These are phyloP conservation scores for Lathyrus sativus DNA, from an alignment of 306 rosid species.

Conservation along the genomic window DNA sequence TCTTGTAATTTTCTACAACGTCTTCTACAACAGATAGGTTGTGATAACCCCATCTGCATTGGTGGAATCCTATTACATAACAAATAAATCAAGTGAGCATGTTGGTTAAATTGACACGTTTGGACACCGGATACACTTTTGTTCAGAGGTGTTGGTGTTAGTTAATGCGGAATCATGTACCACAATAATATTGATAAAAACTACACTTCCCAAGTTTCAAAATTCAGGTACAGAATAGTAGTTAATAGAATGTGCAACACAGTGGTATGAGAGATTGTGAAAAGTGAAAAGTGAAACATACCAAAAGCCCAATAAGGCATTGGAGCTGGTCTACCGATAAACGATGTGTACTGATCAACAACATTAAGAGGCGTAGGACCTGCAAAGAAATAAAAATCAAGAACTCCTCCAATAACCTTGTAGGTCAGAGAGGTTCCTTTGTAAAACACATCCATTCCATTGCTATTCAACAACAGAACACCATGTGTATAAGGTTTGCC, in stretches of 20 bases:
- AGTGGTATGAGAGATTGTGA: neutral
- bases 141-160: too few relatives aligned
- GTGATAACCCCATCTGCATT: constrained; percentile 95
- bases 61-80: constrained; percentile 71
- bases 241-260: neutral
- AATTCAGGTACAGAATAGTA: too few relatives aligned
- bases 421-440: constrained; percentile 72
- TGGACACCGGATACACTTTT: too few relatives aligned
- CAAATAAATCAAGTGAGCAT: constrained; percentile 23
- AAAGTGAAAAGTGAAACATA: constrained; percentile 41
- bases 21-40: constrained; percentile 84
- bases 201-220: neutral
- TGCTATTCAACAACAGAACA: constrained; percentile 82
- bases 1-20: constrained; percentile 72
- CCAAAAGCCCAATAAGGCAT: constrained; percentile 98
- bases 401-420: constrained; percentile 79
- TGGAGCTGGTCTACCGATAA: constrained; percentile 91
- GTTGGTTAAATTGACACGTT: neutral
- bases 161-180: neutral
- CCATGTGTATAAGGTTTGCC: constrained; percentile 69
- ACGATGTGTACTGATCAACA: constrained; percentile 84
- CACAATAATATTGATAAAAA: neutral
- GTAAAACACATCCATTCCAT: constrained; percentile 92
- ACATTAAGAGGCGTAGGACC: constrained; percentile 81
- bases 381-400: constrained; percentile 88